These are phyloP conservation scores for Aurinia saxatilis DNA, from an alignment of 345 rosid species.

Conservation along the genomic window DNA sequence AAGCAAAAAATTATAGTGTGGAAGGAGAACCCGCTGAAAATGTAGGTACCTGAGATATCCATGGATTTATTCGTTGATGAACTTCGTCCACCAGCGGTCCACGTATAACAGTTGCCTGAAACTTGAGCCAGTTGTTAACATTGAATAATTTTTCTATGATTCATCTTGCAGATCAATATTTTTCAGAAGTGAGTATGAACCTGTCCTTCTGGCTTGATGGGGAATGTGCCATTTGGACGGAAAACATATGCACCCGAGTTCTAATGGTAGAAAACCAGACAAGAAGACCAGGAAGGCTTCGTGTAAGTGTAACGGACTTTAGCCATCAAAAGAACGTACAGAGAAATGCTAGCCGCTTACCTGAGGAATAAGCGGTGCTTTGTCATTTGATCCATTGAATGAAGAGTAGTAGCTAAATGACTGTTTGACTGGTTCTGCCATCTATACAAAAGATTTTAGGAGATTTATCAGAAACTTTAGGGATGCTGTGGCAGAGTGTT, in stretches of 20 bases:
- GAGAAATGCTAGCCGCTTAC: conserved; percentile 26
- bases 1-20: background rate
- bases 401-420: conserved; percentile 65
- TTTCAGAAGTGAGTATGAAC: conserved; percentile 32
- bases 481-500: background rate
- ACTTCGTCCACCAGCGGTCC: conserved; percentile 82
- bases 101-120: conserved; percentile 62
- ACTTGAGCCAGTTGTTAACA: conserved; percentile 15
- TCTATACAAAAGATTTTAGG: conserved; percentile 36
- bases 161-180: background rate
- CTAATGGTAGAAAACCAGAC: conserved; percentile 31
- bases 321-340: conserved; percentile 10
- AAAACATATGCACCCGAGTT: conserved; percentile 88
- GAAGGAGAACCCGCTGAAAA: background rate
- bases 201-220: conserved; percentile 52
- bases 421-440: conserved; percentile 58
- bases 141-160: background rate
- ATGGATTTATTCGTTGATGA: conserved; percentile 69
- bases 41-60: conserved; percentile 78
- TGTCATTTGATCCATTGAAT: conserved; percentile 56
- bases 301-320: conserved; percentile 10
- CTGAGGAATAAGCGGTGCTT: conserved; percentile 92
- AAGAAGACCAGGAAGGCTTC: conserved; percentile 17
- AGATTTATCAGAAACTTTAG: conserved; percentile 18
- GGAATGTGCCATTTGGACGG: conserved; percentile 83